Evolutionary conservation across 495 filamentous ascomycete species (phyloP), one percentile per base, ranked within the genome.

Genomic region (Penicillium atrosanguineum): DNA sequence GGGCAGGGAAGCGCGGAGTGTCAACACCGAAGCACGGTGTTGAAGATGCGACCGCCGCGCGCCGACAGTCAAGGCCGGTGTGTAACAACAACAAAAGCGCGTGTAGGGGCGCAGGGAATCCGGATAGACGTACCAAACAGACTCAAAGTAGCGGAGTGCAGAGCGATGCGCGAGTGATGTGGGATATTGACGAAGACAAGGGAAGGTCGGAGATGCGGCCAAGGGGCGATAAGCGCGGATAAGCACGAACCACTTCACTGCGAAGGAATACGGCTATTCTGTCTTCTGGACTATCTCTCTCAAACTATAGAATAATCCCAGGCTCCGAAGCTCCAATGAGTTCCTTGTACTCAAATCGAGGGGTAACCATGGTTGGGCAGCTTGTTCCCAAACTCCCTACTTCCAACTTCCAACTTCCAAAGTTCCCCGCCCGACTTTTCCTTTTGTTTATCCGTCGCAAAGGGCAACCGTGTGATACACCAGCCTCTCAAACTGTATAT

Each of bases 161-260:
- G 11, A 21, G 44, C 20, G 47, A 46, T 29, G 40, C 48, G 46
- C 42, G 58, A 53, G 34, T 42, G 48, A 53, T 44, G 61, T 62
- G 61, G 58, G 61, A 67, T 62, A 61, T 62, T 58, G 61, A 62
- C 53, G 44, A 57, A 48, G 42, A 23, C 34, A 18, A 52, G 46
- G 53, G 60, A 66, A 55, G 53, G 55, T 60, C 46, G 23, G 57
- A 64, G 53, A 67, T 14, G 38, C 16, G 38, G 52, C 43, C 64
- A 65, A 67, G 64, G 64, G 64, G 61, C 64, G 63, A 67, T 67
- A 65, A 65, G 61, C 61, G 61, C 58, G 58, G 64, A 67, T 67
- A 67, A 65, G 64, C 59, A 53, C 61, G 56, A 60, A 44, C 41
- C 48, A 48, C 58, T 62, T 52, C 59, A 59, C 59, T 34, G 21